Conservation (phyloP, 2,329 filamentous ascomycete genomes). For the Pyricularia pennisetigena region DNA sequence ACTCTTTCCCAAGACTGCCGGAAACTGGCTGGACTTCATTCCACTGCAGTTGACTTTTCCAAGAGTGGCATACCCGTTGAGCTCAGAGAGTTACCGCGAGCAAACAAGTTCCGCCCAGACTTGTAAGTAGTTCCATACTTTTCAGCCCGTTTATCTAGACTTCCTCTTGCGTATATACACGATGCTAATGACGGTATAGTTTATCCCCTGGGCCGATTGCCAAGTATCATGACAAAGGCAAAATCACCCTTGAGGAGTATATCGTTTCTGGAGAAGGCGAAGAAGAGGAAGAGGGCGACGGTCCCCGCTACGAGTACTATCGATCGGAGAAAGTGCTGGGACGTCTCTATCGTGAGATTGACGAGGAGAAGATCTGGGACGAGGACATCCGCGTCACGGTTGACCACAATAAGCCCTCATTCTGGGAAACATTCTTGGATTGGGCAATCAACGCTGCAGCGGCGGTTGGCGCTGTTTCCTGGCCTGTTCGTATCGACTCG, state of each 20-base stretch:
- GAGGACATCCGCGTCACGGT: conserved; percentile 30
- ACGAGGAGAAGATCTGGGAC: conserved; percentile 58
- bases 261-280: conserved; percentile 22
- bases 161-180: conserved; percentile 2
- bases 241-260: conserved; percentile 26
- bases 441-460: conserved; percentile 18
- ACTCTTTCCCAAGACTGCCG: conserved; percentile 41
- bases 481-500: conserved; percentile 22
- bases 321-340: conserved; percentile 59
- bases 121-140: conserved; percentile 32
- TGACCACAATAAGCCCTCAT: conserved; percentile 17
- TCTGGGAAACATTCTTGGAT: conserved; percentile 33
- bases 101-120: conserved; percentile 35
- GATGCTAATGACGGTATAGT: conserved; percentile 17
- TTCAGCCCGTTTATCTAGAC: not conserved
- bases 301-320: conserved; percentile 48
- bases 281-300: conserved; percentile 34
- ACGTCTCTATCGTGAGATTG: conserved; percentile 58
- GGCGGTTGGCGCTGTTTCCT: conserved; percentile 21
- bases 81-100: conserved; percentile 28
- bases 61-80: conserved; percentile 59
- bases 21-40: conserved; percentile 53
- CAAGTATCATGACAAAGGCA: conserved; percentile 31
- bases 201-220: conserved; percentile 35
- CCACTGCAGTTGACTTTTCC: conserved; percentile 65